phyloP scores from a whole-genome alignment of 306 rosid genomes.

The Senna tora region DNA sequence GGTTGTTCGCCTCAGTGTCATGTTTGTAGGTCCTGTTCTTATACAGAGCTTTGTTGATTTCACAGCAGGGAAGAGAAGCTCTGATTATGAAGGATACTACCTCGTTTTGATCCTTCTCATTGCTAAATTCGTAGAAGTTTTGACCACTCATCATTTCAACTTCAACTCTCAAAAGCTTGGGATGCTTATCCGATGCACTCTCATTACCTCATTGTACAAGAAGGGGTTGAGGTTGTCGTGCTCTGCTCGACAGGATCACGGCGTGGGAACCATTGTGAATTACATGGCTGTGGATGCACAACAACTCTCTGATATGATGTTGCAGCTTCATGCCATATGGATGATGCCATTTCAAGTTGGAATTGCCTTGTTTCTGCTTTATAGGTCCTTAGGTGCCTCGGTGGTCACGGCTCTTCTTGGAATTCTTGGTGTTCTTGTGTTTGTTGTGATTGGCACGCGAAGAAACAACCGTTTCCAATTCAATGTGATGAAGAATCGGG shows the following conservation, averaged over 20 bases:
- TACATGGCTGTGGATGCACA: slow-evolving; percentile 97
- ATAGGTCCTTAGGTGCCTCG: slow-evolving; percentile 60
- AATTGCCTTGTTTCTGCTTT: slow-evolving; percentile 66
- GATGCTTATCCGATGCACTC: slow-evolving; percentile 83
- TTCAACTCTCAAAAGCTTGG: slow-evolving; percentile 90
- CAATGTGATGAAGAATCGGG: slow-evolving; percentile 79
- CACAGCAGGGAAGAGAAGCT: slow-evolving; percentile 80
- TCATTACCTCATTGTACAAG: slow-evolving; percentile 80
- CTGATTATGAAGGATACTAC: slow-evolving; percentile 82
- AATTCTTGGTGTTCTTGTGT: slow-evolving; percentile 50
- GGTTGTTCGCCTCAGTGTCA: slow-evolving; percentile 59
- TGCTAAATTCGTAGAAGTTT: slow-evolving; percentile 76
- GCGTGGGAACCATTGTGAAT: slow-evolving; percentile 91
- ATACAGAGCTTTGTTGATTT: slow-evolving; percentile 78
- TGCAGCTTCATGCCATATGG: slow-evolving; percentile 83
- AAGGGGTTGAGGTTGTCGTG: slow-evolving; percentile 81
- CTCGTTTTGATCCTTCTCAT: slow-evolving; percentile 65
- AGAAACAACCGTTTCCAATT: slow-evolving; percentile 65
- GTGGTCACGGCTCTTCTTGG: slow-evolving; percentile 62
- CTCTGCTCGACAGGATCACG: slow-evolving; percentile 86
- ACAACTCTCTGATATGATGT: slow-evolving; percentile 94
- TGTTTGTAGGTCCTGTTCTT: slow-evolving; percentile 80
- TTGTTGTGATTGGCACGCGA: slow-evolving; percentile 48
- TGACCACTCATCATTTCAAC: slow-evolving; percentile 81
- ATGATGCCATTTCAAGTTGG: slow-evolving; percentile 85